A percentile compares a stretch with the other conserved stretches of the same genome.
phyloP scores from a whole-genome alignment of 441 rosid genomes.

The Gossypium davidsonii region DNA sequence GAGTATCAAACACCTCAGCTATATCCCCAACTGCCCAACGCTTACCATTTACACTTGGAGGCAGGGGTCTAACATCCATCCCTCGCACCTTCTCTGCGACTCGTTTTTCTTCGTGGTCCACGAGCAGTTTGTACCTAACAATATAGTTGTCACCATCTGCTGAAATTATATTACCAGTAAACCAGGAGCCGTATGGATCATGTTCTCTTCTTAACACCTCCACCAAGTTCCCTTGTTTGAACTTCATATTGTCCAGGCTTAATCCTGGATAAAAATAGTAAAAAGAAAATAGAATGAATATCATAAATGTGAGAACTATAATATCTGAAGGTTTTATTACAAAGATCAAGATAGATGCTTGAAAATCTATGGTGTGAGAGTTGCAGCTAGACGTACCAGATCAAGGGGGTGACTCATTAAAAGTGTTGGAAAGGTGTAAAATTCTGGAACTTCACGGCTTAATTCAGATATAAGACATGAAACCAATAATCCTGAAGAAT shows the following conservation, averaged over 20 bases:
- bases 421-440: background rate
- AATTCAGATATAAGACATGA: background rate
- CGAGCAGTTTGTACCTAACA: conserved; percentile 20
- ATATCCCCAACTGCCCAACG: conserved; percentile 33
- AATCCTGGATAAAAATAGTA: conserved; percentile 1
- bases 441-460: conserved; percentile 2
- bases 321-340: background rate
- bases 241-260: conserved; percentile 19
- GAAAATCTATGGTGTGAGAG: background rate
- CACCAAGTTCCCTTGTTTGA: conserved; percentile 22
- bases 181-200: conserved; percentile 30
- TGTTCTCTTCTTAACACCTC: conserved; percentile 30
- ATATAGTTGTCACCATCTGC: conserved; percentile 20
- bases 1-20: conserved; percentile 33
- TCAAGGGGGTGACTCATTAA: background rate
- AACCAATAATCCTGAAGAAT: background rate
- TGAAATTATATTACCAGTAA: conserved; percentile 26
- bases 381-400: conserved; percentile 6
- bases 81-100: conserved; percentile 22
- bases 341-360: background rate
- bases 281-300: background rate
- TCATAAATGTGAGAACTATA: background rate
- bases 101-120: conserved; percentile 15
- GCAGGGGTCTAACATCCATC: conserved; percentile 31
- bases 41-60: conserved; percentile 20